These are phyloP conservation scores for Leccinum laetum DNA, from an alignment of 1,284 basidiomycete genomes.

Conservation along the genomic window DNA sequence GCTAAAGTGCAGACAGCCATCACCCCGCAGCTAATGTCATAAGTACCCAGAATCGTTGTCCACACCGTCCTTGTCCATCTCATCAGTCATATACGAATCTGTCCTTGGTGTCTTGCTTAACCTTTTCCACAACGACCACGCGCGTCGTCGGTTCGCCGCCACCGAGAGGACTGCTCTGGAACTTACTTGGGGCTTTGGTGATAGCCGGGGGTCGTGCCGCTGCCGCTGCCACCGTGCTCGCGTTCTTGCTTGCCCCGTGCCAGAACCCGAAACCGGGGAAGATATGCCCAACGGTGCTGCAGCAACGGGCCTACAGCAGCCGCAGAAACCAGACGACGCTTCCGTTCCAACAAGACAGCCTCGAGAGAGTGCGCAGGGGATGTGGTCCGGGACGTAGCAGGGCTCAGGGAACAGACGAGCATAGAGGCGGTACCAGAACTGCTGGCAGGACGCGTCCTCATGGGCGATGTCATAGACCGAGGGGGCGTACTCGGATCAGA, in stretches of 20 bases:
- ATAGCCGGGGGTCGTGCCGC: conserved; percentile 18
- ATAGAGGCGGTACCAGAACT: too few relatives aligned
- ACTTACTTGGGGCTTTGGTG: conserved; percentile 49
- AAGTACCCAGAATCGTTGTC: conserved; percentile 28
- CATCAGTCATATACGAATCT: conserved; percentile 23
- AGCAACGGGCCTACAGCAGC: too few relatives aligned
- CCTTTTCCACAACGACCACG: conserved; percentile 42
- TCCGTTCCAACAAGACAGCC: too few relatives aligned
- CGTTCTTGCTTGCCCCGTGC: not conserved
- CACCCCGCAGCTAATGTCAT: conserved; percentile 13
- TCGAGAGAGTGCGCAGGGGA: too few relatives aligned
- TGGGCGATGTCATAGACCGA: too few relatives aligned
- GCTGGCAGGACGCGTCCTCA: too few relatives aligned
- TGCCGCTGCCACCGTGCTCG: not conserved
- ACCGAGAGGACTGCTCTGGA: conserved; percentile 68
- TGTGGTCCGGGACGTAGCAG: too few relatives aligned
- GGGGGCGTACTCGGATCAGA: too few relatives aligned
- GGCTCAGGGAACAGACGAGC: too few relatives aligned
- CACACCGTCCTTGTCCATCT: conserved; percentile 18
- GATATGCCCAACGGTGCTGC: too few relatives aligned
- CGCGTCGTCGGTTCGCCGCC: conserved; percentile 39
- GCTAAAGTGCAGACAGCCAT: not conserved
- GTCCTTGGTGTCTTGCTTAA: conserved; percentile 34
- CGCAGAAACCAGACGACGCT: too few relatives aligned
- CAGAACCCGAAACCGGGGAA: too few relatives aligned